Evolutionary conservation across 805 yeast genomes (phyloP).

Genomic region (Spathaspora gorwiae): DNA sequence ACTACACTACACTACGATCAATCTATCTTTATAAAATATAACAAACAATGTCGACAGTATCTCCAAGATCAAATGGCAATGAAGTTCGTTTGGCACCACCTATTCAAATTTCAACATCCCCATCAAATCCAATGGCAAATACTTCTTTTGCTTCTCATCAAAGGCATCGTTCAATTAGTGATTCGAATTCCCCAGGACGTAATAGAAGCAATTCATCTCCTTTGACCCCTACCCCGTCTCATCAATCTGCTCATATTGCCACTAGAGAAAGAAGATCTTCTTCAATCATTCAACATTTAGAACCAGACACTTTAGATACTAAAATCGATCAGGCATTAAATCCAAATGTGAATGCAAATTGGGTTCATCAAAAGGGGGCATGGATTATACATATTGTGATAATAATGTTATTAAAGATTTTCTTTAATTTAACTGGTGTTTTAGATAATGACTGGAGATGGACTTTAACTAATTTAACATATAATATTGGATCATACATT

Average conservation of each 20-base stretch:
- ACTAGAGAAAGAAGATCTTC: constrained; percentile 71
- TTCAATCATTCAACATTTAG: constrained; percentile 83
- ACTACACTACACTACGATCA: too few relatives aligned
- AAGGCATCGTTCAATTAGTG: constrained; percentile 1
- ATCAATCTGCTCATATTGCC: constrained; percentile 18
- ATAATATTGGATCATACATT: constrained; percentile 85
- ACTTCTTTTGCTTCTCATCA: neutral
- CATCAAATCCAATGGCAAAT: neutral
- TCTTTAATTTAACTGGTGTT: constrained; percentile 78
- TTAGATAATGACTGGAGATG: constrained; percentile 80
- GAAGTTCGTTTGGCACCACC: neutral
- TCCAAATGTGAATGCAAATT: constrained; percentile 88
- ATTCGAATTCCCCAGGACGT: constrained; percentile 2
- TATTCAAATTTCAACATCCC: neutral
- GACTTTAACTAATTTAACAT: constrained; percentile 89
- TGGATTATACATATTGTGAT: constrained; percentile 91
- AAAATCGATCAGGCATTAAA: constrained; percentile 85
- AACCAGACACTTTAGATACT: constrained; percentile 88
- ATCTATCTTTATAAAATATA: too few relatives aligned
- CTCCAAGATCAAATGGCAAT: neutral
- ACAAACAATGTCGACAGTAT: neutral
- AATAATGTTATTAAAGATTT: constrained; percentile 65
- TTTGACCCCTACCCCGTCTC: constrained; percentile 22
- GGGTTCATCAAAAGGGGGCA: constrained; percentile 96
- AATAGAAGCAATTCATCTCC: constrained; percentile 6